These are phyloP conservation scores for Orbilia ellipsospora DNA, from an alignment of 2,329 filamentous ascomycete genomes.

Conservation along the genomic window DNA sequence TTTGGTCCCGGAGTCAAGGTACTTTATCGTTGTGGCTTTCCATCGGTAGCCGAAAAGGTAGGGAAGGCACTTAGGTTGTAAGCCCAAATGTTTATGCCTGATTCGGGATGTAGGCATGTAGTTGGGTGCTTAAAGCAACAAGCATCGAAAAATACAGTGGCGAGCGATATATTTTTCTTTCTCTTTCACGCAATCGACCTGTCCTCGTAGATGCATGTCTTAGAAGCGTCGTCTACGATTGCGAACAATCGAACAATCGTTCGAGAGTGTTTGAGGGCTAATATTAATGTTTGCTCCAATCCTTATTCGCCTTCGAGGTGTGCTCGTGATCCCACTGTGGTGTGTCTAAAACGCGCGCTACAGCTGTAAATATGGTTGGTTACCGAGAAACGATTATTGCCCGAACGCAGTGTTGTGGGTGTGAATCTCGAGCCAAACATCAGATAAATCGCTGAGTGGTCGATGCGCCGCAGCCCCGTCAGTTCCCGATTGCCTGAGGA, in stretches of 20 bases:
- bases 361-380: conserved; percentile 43
- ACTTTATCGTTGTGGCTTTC: conserved; percentile 52
- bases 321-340: conserved; percentile 48
- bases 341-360: conserved; percentile 54
- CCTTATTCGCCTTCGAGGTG: conserved; percentile 43
- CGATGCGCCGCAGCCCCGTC: conserved; percentile 18
- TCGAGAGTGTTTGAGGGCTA: conserved; percentile 23
- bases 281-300: conserved; percentile 55
- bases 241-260: conserved; percentile 38
- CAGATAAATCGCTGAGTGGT: conserved; percentile 34
- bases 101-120: conserved; percentile 21
- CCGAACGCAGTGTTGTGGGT: conserved; percentile 46
- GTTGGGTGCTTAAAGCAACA: not conserved
- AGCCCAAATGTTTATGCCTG: conserved; percentile 28
- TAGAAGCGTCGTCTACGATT: conserved; percentile 46
- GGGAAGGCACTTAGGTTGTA: conserved; percentile 33
- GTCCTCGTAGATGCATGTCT: conserved; percentile 51
- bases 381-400: conserved; percentile 25
- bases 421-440: not conserved
- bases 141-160: conserved; percentile 28
- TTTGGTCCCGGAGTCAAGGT: conserved; percentile 16
- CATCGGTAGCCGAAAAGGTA: conserved; percentile 43
- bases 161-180: not conserved
- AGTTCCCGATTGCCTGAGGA: conserved; percentile 26
- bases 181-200: conserved; percentile 5